These are phyloP conservation scores for Benincasa hispida DNA, from an alignment of 306 rosid genomes.

Conservation along the genomic window DNA sequence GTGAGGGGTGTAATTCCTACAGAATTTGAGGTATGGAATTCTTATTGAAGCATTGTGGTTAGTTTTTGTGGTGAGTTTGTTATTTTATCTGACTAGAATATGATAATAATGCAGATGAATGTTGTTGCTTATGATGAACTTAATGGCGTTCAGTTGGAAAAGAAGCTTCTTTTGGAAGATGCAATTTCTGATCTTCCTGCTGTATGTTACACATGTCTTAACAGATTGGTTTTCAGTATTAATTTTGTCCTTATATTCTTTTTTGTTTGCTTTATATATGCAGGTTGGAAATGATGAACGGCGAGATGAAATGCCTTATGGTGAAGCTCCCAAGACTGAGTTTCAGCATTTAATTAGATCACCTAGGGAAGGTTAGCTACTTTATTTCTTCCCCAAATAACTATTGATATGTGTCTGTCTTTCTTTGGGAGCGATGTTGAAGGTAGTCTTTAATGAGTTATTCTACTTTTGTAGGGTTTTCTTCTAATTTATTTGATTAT, in stretches of 20 bases:
- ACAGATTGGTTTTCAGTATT: not conserved
- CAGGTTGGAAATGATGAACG: slow-evolving; percentile 46
- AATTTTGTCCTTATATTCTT: not conserved
- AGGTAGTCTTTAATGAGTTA: not conserved
- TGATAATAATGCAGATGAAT: slow-evolving; percentile 26
- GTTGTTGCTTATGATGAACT: slow-evolving; percentile 46
- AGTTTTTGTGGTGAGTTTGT: not conserved
- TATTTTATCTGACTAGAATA: not conserved
- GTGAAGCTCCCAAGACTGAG: slow-evolving; percentile 26
- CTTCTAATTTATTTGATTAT: not conserved
- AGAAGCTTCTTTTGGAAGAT: slow-evolving; percentile 44
- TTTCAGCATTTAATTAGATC: slow-evolving; percentile 51
- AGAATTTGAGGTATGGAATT: slow-evolving; percentile 51
- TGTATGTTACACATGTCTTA: slow-evolving; percentile 16
- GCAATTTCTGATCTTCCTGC: slow-evolving; percentile 74
- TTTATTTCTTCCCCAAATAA: not conserved
- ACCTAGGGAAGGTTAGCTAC: slow-evolving; percentile 31
- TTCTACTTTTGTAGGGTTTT: not conserved
- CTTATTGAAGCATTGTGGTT: not conserved
- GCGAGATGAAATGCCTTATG: slow-evolving; percentile 38
- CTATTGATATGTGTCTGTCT: not conserved
- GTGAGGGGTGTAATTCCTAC: slow-evolving; percentile 53
- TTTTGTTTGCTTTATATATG: not conserved
- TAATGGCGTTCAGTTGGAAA: slow-evolving; percentile 6
- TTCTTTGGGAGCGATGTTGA: no score